Base-by-base conservation (phyloP, 345 rosid species). In the Populus nigra region DNA sequence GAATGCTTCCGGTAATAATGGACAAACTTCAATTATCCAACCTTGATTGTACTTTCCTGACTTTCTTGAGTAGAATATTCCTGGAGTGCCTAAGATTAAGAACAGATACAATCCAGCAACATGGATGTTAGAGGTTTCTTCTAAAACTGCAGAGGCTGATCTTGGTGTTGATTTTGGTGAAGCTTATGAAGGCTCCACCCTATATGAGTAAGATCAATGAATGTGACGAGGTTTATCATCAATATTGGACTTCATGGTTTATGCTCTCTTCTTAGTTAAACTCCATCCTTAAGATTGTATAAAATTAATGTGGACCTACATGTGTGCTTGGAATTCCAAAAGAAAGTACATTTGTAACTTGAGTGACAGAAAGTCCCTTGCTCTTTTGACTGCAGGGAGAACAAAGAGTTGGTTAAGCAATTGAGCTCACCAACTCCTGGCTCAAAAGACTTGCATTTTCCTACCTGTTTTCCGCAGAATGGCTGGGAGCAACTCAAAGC, bases 121-220 rank as follows among this genome's bases (percentile, higher is more conserved):
- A 67, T 94, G 97, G 97, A 86, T 92, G 88, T 72, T 94, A 73
- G 96, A 91, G 49, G 86, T 89, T 43, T 86, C 94, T 78, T 91
- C 91, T 68, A 73, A 78, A 68, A 90, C 91, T 5, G 78, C 87
- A 23, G 96, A 94, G 85, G 66, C 73, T 69, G 89, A 91, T 65
- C 89, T 87, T 43, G 84, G 89, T 22, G 57, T 89, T 4, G 96
- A 92, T 85, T 94, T 89, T 71, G 88, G 85, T 20, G 68, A 86
- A 78, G 81, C 85, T 68, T 94, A 90, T 72, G 78, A 67, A 38
- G 83, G 76, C 5, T 92, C 98, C 0, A 12, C 78, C 73, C 79
- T 92, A 68, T 75, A 69, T 75, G 76, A 82, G 98, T 91, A 78
- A 85, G 97, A 33, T 22, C 29, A 55, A 33, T 53, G 61, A 18